Conservation (phyloP, 2,329 filamentous ascomycete genomes). For the Blastomyces emzantsi region DNA sequence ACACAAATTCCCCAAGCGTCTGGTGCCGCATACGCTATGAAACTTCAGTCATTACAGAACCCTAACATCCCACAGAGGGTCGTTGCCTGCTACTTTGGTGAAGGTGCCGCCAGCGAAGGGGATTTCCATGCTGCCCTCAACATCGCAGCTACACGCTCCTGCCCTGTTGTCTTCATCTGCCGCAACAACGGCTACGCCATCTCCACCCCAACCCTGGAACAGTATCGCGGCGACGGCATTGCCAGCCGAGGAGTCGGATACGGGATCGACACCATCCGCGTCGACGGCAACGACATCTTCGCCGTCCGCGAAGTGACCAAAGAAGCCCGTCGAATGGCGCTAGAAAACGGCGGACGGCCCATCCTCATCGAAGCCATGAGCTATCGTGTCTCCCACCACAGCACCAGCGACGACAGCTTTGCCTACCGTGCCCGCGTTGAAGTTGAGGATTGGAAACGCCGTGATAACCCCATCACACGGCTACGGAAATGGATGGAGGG, state of each 20-base stretch:
- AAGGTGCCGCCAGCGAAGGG: constrained; percentile 81
- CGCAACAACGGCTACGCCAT: constrained; percentile 92
- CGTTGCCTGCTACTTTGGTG: constrained; percentile 79
- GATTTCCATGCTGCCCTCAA: constrained; percentile 90
- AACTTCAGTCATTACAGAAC: constrained; percentile 66
- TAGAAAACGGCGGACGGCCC: constrained; percentile 70
- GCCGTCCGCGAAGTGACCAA: constrained; percentile 74
- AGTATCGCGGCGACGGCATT: constrained; percentile 87
- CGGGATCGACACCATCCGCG: constrained; percentile 85
- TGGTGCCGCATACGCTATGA: constrained; percentile 79
- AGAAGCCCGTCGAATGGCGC: constrained; percentile 65
- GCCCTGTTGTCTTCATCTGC: constrained; percentile 81
- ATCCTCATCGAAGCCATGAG: constrained; percentile 93
- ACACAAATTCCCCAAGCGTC: constrained; percentile 85
- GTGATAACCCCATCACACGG: constrained; percentile 80
- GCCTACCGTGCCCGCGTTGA: constrained; percentile 89
- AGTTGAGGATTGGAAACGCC: constrained; percentile 86
- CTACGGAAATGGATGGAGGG: constrained; percentile 86
- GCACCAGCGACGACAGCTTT: constrained; percentile 93
- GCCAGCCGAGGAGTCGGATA: constrained; percentile 80
- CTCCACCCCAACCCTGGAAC: constrained; percentile 77
- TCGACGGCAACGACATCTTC: constrained; percentile 92
- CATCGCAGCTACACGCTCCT: constrained; percentile 80
- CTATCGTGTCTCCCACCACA: constrained; percentile 96
- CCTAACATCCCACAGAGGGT: constrained; percentile 59